Conservation (phyloP, 1,284 basidiomycete genomes). For the Inonotus hispidus region DNA sequence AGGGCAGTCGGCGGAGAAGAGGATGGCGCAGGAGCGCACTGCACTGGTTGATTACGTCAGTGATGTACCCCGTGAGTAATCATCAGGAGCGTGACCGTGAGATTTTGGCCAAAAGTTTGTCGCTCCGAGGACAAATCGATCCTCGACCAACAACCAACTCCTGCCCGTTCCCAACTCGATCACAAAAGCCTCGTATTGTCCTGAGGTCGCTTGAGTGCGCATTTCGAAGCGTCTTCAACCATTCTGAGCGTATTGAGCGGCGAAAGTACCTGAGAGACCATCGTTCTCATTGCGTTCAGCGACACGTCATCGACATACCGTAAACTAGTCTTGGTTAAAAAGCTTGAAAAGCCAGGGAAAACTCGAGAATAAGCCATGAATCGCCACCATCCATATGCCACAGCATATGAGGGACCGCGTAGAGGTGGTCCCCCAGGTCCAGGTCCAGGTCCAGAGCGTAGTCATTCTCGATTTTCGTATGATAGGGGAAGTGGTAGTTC, state of each 20-base stretch:
- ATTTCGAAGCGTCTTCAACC: neutral
- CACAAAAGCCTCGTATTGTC: slow-evolving; percentile 19
- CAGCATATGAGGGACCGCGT: slow-evolving; percentile 61
- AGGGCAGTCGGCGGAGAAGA: slow-evolving; percentile 18
- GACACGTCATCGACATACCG: slow-evolving; percentile 7
- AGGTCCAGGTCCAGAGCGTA: slow-evolving; percentile 70
- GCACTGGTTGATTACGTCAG: neutral
- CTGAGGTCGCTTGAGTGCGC: neutral
- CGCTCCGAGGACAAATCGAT: neutral
- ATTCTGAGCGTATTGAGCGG: slow-evolving; percentile 12
- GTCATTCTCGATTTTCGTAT: slow-evolving; percentile 46
- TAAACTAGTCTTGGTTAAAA: neutral
- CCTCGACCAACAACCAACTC: slow-evolving; percentile 12
- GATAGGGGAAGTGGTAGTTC: slow-evolving; percentile 49
- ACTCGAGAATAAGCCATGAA: slow-evolving; percentile 47
- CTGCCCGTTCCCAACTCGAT: slow-evolving; percentile 26
- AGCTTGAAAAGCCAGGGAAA: neutral
- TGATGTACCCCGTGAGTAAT: slow-evolving; percentile 17
- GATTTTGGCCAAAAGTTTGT: neutral
- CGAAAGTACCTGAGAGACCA: neutral
- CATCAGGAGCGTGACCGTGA: neutral
- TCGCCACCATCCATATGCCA: slow-evolving; percentile 80
- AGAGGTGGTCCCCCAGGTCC: slow-evolving; percentile 60
- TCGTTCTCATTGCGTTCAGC: neutral
- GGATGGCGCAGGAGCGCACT: neutral